These are phyloP conservation scores for Debaryomycetaceae sp. DNA, from an alignment of 1,139 yeast species.

Conservation along the genomic window DNA sequence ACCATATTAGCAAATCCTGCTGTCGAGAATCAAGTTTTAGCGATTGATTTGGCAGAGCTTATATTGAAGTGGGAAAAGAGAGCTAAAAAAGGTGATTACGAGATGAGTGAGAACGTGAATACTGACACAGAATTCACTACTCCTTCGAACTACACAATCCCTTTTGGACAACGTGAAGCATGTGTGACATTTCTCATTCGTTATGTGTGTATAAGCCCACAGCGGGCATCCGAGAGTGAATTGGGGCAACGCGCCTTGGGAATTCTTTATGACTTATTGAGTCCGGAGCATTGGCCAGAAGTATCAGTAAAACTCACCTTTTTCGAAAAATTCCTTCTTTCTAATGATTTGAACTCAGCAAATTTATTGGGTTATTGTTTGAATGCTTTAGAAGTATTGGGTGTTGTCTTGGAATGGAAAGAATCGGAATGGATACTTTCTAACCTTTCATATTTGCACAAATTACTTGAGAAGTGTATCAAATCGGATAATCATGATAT, in stretches of 20 bases:
- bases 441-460: slow-evolving; percentile 65
- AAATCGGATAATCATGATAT: slow-evolving; percentile 81
- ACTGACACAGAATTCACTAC: slow-evolving; percentile 32
- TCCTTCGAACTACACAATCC: slow-evolving; percentile 52
- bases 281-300: slow-evolving; percentile 80
- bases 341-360: slow-evolving; percentile 67
- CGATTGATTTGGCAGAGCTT: slow-evolving; percentile 85
- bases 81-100: slow-evolving; percentile 21
- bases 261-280: slow-evolving; percentile 67
- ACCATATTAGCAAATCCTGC: slow-evolving; percentile 80
- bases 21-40: slow-evolving; percentile 75
- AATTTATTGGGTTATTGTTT: slow-evolving; percentile 70
- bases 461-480: slow-evolving; percentile 76
- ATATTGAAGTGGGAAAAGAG: slow-evolving; percentile 80
- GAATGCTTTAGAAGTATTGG: slow-evolving; percentile 87
- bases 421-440: slow-evolving; percentile 71
- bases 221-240: slow-evolving; percentile 79
- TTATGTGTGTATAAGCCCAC: slow-evolving; percentile 83
- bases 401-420: slow-evolving; percentile 81
- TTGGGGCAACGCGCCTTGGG: slow-evolving; percentile 78
- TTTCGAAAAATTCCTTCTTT: slow-evolving; percentile 80
- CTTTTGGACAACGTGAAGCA: slow-evolving; percentile 82
- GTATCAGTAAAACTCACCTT: slow-evolving; percentile 78
- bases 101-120: slow-evolving; percentile 5
- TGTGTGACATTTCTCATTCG: slow-evolving; percentile 89